Base-by-base conservation (phyloP, 2,329 filamentous ascomycete genomes). In the Exophiala sideris region DNA sequence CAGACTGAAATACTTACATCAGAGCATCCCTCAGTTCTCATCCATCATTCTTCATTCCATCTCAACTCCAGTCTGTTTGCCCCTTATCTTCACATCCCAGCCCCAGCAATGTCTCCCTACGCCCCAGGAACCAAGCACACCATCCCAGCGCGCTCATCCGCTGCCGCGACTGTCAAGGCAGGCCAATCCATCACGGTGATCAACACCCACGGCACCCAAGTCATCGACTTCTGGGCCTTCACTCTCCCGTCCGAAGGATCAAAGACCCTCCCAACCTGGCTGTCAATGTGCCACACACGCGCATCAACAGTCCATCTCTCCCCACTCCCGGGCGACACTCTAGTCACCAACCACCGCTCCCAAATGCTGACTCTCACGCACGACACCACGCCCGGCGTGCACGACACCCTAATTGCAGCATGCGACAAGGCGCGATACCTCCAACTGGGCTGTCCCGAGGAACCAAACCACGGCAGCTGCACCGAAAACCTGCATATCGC, bases 191-290 rank as follows among this genome's bases (percentile, higher is more conserved):
- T 78, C 57, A 76, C 72, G 52, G 69, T 78, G 52, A 71, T 69
- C 62, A 78, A 79, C 63, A 76, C 75, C 1, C 64, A 72, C 52
- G 76, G 76, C 48, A 74, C 75, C 48, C 76, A 79, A 64, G 76
- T 79, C 16, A 67, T 79, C 38, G 76, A 79, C 60, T 77, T 76
- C 42, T 79, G 74, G 74, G 73, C 73, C 2, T 73, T 78, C 55
- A 70, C 72, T 9, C 64, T 73, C 11, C 45, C 49, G 12, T 18
- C 24, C n/a, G 3, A 21, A 3, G 12, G 11, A 8, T 40, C 50
- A 20, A 20, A 44, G n/a, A 52, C 46, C n/a, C 36, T 51, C 24
- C 46, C 52, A 39, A 54, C 50, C 45, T 62, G 62, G 50, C 59
- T 73, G 18, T 73, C 70, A 36, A 72, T 73, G 70, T 66, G 70